phyloP scores from a whole-genome alignment of 495 filamentous ascomycete genomes.

The Echria macrotheca region DNA sequence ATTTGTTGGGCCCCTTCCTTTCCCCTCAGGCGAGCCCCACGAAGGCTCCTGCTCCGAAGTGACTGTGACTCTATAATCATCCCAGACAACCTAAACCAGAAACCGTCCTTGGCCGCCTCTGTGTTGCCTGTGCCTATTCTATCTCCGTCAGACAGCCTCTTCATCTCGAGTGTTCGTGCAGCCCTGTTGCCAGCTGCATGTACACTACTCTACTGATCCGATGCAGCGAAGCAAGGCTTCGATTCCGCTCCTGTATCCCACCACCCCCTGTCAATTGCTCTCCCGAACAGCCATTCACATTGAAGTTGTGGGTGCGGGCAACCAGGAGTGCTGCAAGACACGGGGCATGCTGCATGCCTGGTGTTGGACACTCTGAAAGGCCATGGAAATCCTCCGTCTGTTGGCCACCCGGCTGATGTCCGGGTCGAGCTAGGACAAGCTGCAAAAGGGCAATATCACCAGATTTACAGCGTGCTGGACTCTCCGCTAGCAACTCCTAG shows the following conservation, averaged over 20 bases:
- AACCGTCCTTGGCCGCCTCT: not conserved
- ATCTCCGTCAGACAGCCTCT: no score
- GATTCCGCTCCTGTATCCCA: not conserved
- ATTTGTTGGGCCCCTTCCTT: conserved; percentile 10
- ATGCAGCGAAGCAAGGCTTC: not conserved
- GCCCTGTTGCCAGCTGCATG: not conserved
- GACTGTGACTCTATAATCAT: conserved; percentile 13
- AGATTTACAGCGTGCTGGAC: not conserved
- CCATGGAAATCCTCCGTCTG: not conserved
- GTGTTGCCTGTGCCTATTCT: not conserved
- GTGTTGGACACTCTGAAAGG: no score
- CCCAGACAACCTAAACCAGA: not conserved
- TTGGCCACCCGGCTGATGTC: no score
- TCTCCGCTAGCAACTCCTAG: not conserved
- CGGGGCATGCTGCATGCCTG: conserved; percentile 7
- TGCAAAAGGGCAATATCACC: no score
- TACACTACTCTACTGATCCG: not conserved
- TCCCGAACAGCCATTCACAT: not conserved
- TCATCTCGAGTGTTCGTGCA: conserved; percentile 1
- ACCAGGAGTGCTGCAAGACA: conserved; percentile 16
- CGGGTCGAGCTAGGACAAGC: no score
- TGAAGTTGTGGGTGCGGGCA: not conserved
- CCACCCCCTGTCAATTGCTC: not conserved
- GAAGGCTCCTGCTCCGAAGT: conserved; percentile 14
- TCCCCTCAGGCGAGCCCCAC: not conserved